These are phyloP conservation scores for Stevia rebaudiana DNA, from an alignment of 140 eudicot species.

Conservation along the genomic window DNA sequence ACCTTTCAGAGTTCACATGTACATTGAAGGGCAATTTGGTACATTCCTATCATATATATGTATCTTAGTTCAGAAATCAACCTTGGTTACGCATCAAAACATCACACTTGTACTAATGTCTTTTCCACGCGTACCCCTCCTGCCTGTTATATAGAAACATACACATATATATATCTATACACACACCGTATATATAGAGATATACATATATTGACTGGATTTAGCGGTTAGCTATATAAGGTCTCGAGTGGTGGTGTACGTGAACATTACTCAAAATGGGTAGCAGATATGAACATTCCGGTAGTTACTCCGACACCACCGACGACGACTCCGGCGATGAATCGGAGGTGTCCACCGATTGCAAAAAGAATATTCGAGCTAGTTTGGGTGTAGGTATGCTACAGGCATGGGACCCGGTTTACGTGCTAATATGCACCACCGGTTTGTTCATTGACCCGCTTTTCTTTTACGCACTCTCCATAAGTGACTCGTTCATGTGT, in stretches of 20 bases:
- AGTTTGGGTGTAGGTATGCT: constrained; percentile 28
- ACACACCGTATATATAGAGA: not conserved
- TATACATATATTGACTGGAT: not conserved
- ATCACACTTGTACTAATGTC: constrained; percentile 14
- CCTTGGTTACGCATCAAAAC: constrained; percentile 13
- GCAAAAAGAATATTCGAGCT: not conserved
- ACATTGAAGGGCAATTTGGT: not conserved
- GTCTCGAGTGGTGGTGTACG: not conserved
- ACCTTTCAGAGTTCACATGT: not conserved
- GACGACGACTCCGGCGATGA: not conserved
- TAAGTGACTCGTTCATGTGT: constrained; percentile 67
- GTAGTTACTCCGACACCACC: constrained; percentile 14
- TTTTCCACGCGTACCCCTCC: constrained; percentile 16
- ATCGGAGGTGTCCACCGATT: not conserved
- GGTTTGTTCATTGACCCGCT: constrained; percentile 83
- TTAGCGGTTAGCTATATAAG: not conserved
- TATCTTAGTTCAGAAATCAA: not conserved
- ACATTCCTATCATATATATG: not conserved
- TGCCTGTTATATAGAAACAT: not conserved
- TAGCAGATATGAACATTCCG: constrained; percentile 24
- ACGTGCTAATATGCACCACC: constrained; percentile 56
- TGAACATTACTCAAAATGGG: constrained; percentile 15
- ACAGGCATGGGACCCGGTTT: constrained; percentile 72
- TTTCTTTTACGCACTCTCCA: constrained; percentile 69
- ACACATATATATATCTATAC: not conserved